Conservation (phyloP, 345 rosid species). For the Eucalyptus virginea region DNA sequence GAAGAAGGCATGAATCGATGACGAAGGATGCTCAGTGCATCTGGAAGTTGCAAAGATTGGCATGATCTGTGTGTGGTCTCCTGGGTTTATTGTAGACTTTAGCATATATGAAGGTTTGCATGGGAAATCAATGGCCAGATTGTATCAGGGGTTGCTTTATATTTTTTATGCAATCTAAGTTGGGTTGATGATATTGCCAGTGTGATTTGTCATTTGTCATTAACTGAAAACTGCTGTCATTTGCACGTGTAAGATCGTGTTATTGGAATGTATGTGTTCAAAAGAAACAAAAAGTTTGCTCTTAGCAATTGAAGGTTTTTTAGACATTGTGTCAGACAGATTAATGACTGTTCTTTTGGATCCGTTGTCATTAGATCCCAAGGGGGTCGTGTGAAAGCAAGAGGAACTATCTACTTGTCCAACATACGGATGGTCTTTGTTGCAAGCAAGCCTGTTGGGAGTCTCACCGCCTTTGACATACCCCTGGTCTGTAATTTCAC, state of each 20-base stretch:
- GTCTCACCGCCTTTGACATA: slow-evolving; percentile 72
- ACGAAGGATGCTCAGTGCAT: background rate
- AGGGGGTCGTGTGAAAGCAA: slow-evolving; percentile 59
- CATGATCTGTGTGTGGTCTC: background rate
- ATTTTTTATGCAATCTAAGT: background rate
- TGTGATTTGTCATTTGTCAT: background rate
- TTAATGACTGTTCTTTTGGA: background rate
- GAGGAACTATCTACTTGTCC: slow-evolving; percentile 70
- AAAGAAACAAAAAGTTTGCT: background rate
- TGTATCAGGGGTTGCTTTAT: background rate
- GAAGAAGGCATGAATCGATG: background rate
- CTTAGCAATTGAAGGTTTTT: background rate
- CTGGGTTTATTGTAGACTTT: background rate
- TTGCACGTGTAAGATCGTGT: background rate
- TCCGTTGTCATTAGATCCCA: slow-evolving; percentile 29
- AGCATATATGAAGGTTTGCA: background rate
- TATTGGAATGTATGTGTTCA: background rate
- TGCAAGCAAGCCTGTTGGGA: slow-evolving; percentile 61
- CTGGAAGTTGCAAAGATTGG: background rate
- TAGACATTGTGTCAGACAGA: background rate
- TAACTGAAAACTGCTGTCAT: background rate
- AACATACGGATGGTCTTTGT: slow-evolving; percentile 80
- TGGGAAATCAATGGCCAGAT: background rate
- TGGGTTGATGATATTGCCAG: background rate
- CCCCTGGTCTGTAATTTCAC: slow-evolving; percentile 45